phyloP scores from a whole-genome alignment of 441 rosid species.

The Hura crepitans region DNA sequence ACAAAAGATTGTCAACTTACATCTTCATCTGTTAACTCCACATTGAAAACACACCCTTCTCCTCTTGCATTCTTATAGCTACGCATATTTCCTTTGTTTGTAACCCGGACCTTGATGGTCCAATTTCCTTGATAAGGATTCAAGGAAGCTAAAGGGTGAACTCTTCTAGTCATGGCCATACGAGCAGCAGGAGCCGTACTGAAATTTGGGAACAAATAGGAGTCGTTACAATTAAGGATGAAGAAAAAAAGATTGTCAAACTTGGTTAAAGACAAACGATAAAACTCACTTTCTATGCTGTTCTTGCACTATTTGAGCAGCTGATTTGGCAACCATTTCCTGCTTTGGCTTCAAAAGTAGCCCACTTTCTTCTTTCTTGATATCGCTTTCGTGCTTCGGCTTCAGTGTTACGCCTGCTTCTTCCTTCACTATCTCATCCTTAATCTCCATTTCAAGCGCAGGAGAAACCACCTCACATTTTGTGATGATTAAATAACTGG shows the following conservation, averaged over 20 bases:
- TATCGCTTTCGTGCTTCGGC: conserved; percentile 42
- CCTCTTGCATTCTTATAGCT: conserved; percentile 79
- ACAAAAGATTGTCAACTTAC: conserved; percentile 35
- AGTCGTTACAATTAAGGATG: neutral
- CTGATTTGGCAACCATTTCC: conserved; percentile 61
- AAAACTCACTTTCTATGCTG: conserved; percentile 61
- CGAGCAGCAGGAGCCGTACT: conserved; percentile 84
- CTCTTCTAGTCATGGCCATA: conserved; percentile 87
- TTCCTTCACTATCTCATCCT: conserved; percentile 27
- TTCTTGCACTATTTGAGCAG: conserved; percentile 77
- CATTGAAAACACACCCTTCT: conserved; percentile 96
- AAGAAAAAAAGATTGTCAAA: neutral
- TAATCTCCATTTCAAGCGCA: conserved; percentile 61
- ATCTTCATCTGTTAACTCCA: conserved; percentile 90
- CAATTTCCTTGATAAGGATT: conserved; percentile 97
- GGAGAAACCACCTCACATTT: conserved; percentile 69
- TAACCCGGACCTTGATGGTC: conserved; percentile 87
- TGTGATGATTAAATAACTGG: conserved; percentile 63
- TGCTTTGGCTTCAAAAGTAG: conserved; percentile 64
- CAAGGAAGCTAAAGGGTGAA: conserved; percentile 85
- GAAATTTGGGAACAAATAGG: conserved; percentile 4
- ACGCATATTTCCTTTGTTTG: conserved; percentile 82
- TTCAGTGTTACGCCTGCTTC: conserved; percentile 30
- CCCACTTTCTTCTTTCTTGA: conserved; percentile 29
- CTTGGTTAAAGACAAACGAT: neutral